Evolutionary conservation across 1,284 basidiomycete species (phyloP), one percentile per base, ranked within the genome.

Genomic region (Cryptococcus jaspeensis): DNA sequence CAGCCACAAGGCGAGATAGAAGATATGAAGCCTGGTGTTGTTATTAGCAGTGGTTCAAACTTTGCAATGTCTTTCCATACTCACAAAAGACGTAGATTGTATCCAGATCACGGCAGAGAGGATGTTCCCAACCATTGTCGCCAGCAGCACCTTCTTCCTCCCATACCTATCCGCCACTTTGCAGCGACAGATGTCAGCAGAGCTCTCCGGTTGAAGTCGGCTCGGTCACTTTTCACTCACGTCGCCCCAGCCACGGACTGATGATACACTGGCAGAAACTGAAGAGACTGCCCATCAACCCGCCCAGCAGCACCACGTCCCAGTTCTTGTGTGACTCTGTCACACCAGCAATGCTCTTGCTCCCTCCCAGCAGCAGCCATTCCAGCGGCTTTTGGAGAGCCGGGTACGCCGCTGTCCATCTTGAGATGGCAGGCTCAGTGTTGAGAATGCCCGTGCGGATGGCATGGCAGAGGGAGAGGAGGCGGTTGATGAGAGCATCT

Each of bases 101-200:
- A 95, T 83, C 92, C 92, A 96, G 43, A 91, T 87, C 60, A 88
- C 62, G 3, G 90, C 91, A 18, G 89, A 92, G 25, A 90, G 72
- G 23, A 95, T 85, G 70, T 96, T 96, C n/a, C 92, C 92, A 52
- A 87, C 78, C 92, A 96, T 94, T 0, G 87, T 89, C 28, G 86
- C 70, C 40, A 96, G 80, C 2, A 96, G 81, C 20, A 95, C 80
- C 20, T 81, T 84, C 72, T 87, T 90, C 12, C 92, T 85, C 0
- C 92, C 92, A 80, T 90, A 89, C 67, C 83, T 85, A 77, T 96
- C 92, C 15, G 74, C 76, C 32, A 80, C 71, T 64, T 48, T 16
- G n/a, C n/a, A n/a, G n/a, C n/a, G 2, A 23, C 40, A 52, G 25
- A n/a, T 15, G 22, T 40, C n/a, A 25, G n/a, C 20, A 40, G 13